Conservation (phyloP, 192 early-diverging fungal genomes). For the Rhizophagus clarus region DNA sequence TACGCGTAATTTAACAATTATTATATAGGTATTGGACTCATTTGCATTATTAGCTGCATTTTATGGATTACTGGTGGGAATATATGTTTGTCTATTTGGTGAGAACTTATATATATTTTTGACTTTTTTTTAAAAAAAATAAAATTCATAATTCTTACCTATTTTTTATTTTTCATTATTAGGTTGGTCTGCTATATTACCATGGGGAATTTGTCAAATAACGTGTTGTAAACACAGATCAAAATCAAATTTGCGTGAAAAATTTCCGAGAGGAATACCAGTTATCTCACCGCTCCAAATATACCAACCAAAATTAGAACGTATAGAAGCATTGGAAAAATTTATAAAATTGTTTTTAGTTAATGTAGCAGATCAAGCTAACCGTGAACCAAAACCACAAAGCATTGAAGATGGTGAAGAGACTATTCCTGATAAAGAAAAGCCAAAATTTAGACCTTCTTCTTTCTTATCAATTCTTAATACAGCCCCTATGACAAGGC, state of each 20-base stretch:
- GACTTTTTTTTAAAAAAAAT: neutral
- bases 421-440: neutral
- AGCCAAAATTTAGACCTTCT: neutral
- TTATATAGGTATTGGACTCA: neutral
- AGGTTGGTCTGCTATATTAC: neutral
- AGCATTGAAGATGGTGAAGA: neutral
- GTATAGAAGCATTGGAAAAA: slow-evolving; percentile 1
- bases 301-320: neutral
- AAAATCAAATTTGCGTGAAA: neutral
- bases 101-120: neutral
- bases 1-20: neutral
- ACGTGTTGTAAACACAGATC: neutral
- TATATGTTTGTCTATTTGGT: slow-evolving; percentile 19
- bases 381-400: neutral
- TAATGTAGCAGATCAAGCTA: neutral
- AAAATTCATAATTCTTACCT: neutral
- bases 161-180: neutral
- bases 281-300: neutral
- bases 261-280: neutral
- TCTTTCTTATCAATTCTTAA: neutral
- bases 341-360: neutral
- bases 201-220: slow-evolving; percentile 14
- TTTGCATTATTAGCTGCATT: slow-evolving; percentile 15
- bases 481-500: neutral
- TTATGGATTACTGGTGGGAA: neutral